These are phyloP conservation scores for Pichia inconspicua DNA, from an alignment of 1,139 yeast species.

Conservation along the genomic window DNA sequence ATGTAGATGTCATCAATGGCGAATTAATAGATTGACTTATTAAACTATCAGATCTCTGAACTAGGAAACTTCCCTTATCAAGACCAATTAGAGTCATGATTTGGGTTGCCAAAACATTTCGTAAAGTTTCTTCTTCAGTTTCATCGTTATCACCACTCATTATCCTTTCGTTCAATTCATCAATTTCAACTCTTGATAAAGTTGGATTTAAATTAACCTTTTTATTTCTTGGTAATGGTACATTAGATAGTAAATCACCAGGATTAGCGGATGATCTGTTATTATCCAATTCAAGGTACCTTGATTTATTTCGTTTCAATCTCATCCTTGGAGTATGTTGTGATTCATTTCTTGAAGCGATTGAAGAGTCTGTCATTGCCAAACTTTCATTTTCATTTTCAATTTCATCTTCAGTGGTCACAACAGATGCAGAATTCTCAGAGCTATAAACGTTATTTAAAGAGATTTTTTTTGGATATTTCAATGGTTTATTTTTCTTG, in stretches of 20 bases:
- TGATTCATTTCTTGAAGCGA: neutral
- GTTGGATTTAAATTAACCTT: conserved; percentile 2
- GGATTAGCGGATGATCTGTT: conserved; percentile 61
- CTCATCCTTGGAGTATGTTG: neutral
- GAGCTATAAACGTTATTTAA: neutral
- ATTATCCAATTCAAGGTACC: conserved; percentile 61
- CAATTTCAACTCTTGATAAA: conserved; percentile 16
- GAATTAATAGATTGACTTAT: conserved; percentile 7
- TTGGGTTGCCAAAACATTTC: conserved; percentile 67
- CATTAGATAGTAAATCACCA: conserved; percentile 78
- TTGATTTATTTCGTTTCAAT: conserved; percentile 29
- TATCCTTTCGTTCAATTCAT: conserved; percentile 32
- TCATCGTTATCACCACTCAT: conserved; percentile 56
- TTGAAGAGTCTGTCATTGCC: conserved; percentile 19
- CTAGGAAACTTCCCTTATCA: conserved; percentile 24
- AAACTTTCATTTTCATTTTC: conserved; percentile 56
- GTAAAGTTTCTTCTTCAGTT: conserved; percentile 63
- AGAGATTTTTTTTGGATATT: neutral
- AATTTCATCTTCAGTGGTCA: conserved; percentile 12
- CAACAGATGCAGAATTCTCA: neutral
- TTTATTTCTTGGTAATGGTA: conserved; percentile 55
- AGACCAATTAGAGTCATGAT: conserved; percentile 70
- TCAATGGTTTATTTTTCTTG: neutral
- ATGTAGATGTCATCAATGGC: conserved; percentile 1
- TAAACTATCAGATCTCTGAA: neutral